Evolutionary conservation across 176 grass and related monocot species (phyloP).

Genomic region (Triticum urartu): DNA sequence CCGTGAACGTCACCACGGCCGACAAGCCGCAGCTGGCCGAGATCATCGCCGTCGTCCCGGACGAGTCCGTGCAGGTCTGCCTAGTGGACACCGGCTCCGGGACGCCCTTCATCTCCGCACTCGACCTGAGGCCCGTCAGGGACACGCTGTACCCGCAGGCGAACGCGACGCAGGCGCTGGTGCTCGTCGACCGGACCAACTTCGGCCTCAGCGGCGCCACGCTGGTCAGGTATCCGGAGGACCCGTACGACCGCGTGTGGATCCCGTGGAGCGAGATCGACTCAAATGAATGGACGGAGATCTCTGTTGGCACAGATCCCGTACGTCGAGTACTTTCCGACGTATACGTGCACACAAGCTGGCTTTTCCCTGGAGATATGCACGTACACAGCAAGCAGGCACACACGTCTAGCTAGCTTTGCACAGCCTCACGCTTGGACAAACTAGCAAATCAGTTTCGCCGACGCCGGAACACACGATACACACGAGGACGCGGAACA

Average conservation of each 20-base stretch:
- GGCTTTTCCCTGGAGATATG: too few relatives aligned
- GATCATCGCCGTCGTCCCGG: constrained; percentile 6
- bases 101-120: constrained; percentile 48
- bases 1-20: constrained; percentile 15
- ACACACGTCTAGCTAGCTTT: too few relatives aligned
- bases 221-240: constrained; percentile 40
- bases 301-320: too few relatives aligned
- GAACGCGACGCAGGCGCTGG: constrained; percentile 7
- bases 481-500: too few relatives aligned
- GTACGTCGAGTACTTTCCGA: too few relatives aligned
- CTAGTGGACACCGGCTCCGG: constrained; percentile 37
- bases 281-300: not conserved
- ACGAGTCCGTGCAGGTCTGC: constrained; percentile 36
- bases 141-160: not conserved
- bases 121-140: constrained; percentile 45
- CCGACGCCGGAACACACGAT: too few relatives aligned
- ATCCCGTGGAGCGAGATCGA: constrained; percentile 3
- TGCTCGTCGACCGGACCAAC: constrained; percentile 29
- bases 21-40: not conserved
- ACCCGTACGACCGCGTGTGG: constrained; percentile 34
- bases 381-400: too few relatives aligned
- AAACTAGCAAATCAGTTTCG: too few relatives aligned
- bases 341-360: too few relatives aligned
- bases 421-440: too few relatives aligned
- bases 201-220: constrained; percentile 15